Conservation (phyloP, 257 asterid species). For the Hygrophila difformis region DNA sequence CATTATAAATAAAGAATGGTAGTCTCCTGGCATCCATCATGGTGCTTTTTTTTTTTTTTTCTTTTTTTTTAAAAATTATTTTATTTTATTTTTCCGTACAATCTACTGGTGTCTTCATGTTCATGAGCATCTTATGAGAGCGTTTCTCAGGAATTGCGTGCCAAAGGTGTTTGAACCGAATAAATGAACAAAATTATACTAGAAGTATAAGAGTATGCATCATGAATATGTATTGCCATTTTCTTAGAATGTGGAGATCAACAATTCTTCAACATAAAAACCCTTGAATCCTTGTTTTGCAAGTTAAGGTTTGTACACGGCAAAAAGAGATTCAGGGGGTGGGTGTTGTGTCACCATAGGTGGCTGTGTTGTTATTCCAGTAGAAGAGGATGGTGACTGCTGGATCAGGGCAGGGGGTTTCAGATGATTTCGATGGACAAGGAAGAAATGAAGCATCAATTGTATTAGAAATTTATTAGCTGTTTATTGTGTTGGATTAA, state of each 20-base stretch:
- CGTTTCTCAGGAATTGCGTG: too few species aligned
- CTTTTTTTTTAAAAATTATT: conserved; percentile 1
- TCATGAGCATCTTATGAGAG: too few species aligned
- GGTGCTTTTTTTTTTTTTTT: too few species aligned
- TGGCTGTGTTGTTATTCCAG: not conserved
- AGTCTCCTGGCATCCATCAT: not conserved
- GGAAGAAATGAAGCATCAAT: not conserved
- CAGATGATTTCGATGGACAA: not conserved
- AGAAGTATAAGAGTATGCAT: not conserved
- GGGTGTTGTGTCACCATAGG: not conserved
- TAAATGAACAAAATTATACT: not conserved
- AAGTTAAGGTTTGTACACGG: too few species aligned
- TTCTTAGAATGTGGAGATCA: conserved; percentile 3
- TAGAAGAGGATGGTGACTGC: not conserved
- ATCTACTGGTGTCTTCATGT: too few species aligned
- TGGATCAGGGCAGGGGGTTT: not conserved
- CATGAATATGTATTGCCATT: not conserved
- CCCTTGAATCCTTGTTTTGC: too few species aligned
- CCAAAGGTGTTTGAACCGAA: not conserved
- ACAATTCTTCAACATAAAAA: not conserved
- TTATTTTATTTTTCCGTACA: conserved; percentile 4
- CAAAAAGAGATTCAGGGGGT: too few species aligned
- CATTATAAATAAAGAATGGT: not conserved
- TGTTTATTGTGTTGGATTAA: too few species aligned
- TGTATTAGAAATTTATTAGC: too few species aligned